Conservation (phyloP, 2,329 filamentous ascomycete genomes). For the Fusarium domesticum region DNA sequence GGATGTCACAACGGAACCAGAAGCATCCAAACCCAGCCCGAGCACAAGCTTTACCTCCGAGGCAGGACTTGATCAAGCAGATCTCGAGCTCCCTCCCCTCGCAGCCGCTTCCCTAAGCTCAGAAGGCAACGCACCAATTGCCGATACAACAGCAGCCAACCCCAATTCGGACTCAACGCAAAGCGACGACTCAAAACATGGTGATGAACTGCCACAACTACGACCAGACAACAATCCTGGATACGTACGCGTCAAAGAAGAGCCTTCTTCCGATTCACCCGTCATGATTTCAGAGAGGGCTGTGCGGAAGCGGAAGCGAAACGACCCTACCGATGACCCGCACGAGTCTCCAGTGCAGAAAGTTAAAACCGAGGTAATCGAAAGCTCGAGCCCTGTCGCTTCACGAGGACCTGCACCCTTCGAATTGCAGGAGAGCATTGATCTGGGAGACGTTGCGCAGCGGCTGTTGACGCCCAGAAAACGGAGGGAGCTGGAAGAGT, state of each 20-base stretch:
- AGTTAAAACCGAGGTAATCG: conserved; percentile 42
- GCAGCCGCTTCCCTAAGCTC: conserved; percentile 19
- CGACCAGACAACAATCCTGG: conserved; percentile 4
- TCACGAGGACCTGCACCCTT: conserved; percentile 23
- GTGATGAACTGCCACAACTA: conserved; percentile 26
- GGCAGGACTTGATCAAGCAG: conserved; percentile 25
- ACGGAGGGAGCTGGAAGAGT: conserved; percentile 27
- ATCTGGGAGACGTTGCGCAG: conserved; percentile 44
- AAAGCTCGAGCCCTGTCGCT: conserved; percentile 31
- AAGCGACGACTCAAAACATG: conserved; percentile 25
- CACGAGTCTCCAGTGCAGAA: conserved; percentile 27
- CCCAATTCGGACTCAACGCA: conserved; percentile 32
- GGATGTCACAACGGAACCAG: conserved; percentile 2
- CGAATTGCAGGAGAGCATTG: conserved; percentile 55
- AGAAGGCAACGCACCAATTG: conserved; percentile 4
- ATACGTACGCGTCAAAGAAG: conserved; percentile 42
- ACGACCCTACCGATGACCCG: conserved; percentile 18
- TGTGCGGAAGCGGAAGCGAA: conserved; percentile 47
- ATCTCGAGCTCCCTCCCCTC: conserved; percentile 28
- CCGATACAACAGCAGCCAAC: conserved; percentile 6
- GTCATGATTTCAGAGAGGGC: conserved; percentile 50
- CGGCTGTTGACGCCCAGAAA: conserved; percentile 38
- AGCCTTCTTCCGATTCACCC: conserved; percentile 52
- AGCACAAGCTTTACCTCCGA: conserved; percentile 23
- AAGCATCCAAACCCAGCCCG: conserved; percentile 12